Evolutionary conservation across 2,329 filamentous ascomycete species (phyloP), one percentile per base, ranked within the genome.

Genomic region (Rhinocladiella mackenziei): DNA sequence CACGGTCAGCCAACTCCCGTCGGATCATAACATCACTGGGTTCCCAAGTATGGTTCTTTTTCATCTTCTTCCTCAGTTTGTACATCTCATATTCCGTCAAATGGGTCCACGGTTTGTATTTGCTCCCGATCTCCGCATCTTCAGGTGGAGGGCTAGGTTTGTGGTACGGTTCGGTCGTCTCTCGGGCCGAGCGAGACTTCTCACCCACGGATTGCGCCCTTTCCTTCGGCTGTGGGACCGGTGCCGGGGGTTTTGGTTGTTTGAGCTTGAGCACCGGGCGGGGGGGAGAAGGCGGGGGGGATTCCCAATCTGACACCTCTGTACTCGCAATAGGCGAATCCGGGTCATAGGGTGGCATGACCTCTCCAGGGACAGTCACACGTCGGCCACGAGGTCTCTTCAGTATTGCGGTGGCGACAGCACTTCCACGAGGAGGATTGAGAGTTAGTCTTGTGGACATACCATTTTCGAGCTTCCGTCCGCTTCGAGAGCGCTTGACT

Each of bases 21-120:
- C 77, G 71, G 34, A 83, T 79, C 80, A 83, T 83, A 8, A 80
- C 78, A 48, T 79, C 76, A 52, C 78, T 82, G 1, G 80, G 80
- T 32, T 77, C 75, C 80, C 80, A 83, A n/a, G 80, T 73, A 4
- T 78, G 77, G 51, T 83, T 83, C 68, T 83, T 83, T 67, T 83
- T 83, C 80, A 83, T 83, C 54, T 77, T 74, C 62, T 83, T 83
- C 39, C 80, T 72, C 17, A 83, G 62, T 39, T 76, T 78, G 4
- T 78, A 80, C 78, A 83, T 80, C 57, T 83, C 80, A 66, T 75
- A 83, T 54, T 82, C 79, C 2, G 80, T 83, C 50, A 83, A 64
- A 45, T 78, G 76, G 56, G 78, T 68, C 80, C 80, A 83, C 2
- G 80, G 80, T 48, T 74, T 66, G 64, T 76, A 75, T 57, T 75